These are phyloP conservation scores for Magnusiomyces clavatus DNA, from an alignment of 1,139 yeast genomes.

Conservation along the genomic window DNA sequence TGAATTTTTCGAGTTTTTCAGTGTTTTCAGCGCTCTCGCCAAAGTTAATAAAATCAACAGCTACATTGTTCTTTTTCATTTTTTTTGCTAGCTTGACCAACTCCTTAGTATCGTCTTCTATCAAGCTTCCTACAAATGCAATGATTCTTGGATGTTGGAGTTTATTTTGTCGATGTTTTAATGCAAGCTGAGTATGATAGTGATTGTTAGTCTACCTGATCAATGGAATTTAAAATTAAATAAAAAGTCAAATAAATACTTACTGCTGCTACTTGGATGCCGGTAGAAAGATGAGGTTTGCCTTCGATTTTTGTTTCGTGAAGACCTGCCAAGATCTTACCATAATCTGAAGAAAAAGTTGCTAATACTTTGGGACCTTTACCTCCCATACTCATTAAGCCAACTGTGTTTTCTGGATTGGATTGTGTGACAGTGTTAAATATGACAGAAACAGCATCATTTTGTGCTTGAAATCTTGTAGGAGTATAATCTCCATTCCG, in stretches of 20 bases:
- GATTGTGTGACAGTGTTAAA: conserved; percentile 80
- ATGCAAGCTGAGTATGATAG: conserved; percentile 45
- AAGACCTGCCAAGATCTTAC: conserved; percentile 78
- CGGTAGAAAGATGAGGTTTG: conserved; percentile 61
- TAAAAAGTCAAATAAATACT: conserved; percentile 8
- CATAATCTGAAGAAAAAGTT: conserved; percentile 82
- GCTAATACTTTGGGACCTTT: conserved; percentile 69
- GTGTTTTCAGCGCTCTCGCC: conserved; percentile 84
- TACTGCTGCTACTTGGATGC: conserved; percentile 88
- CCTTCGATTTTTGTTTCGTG: conserved; percentile 79
- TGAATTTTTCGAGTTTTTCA: conserved; percentile 71
- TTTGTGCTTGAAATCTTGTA: conserved; percentile 86
- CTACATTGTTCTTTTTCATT: conserved; percentile 87
- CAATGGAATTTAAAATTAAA: neutral
- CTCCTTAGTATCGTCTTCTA: conserved; percentile 60
- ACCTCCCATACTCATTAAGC: conserved; percentile 6
- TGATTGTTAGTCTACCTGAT: conserved; percentile 4
- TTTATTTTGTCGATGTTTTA: conserved; percentile 93
- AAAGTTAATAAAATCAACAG: conserved; percentile 83
- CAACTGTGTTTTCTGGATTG: conserved; percentile 93
- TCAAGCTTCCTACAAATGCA: conserved; percentile 85
- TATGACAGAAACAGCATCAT: conserved; percentile 83
- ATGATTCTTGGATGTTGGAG: conserved; percentile 86
- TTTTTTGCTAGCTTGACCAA: conserved; percentile 82
- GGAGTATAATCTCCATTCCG: conserved; percentile 92